Conservation (phyloP, 306 rosid genomes). For the Crataegus laevigata region DNA sequence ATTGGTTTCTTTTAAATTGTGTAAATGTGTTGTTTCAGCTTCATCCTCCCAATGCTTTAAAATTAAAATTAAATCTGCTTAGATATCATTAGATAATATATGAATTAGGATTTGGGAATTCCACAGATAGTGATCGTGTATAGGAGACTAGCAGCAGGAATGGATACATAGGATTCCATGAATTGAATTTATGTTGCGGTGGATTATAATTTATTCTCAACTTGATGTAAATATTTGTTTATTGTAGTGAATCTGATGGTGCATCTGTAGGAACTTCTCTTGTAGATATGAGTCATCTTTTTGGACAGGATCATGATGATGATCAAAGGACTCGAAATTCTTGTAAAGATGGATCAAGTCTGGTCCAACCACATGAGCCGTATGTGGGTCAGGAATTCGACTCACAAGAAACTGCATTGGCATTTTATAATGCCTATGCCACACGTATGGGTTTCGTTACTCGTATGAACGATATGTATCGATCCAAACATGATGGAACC, state of each 20-base stretch:
- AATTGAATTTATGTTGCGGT: conserved; percentile 16
- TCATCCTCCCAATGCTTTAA: background rate
- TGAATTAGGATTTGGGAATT: background rate
- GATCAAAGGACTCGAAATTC: background rate
- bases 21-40: background rate
- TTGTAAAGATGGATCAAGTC: conserved; percentile 1
- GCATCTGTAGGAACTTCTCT: conserved; percentile 2
- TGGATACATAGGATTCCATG: background rate
- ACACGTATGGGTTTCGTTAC: conserved; percentile 23
- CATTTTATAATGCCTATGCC: conserved; percentile 28
- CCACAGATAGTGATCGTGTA: background rate
- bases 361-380: conserved; percentile 17
- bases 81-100: background rate
- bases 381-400: conserved; percentile 34
- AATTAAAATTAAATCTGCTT: background rate
- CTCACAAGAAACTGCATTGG: conserved; percentile 20
- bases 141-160: background rate
- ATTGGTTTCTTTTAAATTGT: background rate
- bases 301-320: conserved; percentile 3
- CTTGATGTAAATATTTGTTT: background rate
- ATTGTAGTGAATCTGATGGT: background rate
- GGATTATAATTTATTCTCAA: conserved; percentile 6
- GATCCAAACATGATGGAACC: conserved; percentile 28
- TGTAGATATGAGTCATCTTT: background rate
- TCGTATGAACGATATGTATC: conserved; percentile 24